Evolutionary conservation across 2,329 filamentous ascomycete species (phyloP).

Genomic region (Fusarium sp.): DNA sequence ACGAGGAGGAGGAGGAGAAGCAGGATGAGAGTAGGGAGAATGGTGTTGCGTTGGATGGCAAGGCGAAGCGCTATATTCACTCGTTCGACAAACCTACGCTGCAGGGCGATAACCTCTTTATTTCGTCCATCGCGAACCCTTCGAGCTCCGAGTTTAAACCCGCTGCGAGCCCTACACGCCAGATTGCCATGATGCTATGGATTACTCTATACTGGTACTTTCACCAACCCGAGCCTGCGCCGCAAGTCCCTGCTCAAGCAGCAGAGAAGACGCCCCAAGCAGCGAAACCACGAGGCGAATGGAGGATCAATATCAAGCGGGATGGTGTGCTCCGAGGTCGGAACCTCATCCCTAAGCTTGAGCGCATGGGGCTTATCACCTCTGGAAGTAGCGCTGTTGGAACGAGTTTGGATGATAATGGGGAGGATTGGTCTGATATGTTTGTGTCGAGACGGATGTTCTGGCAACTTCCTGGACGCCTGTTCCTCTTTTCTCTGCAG

Average conservation of each 20-base stretch:
- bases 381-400: slow-evolving; percentile 82
- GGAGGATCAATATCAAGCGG: slow-evolving; percentile 84
- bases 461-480: slow-evolving; percentile 89
- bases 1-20: slow-evolving; percentile 39
- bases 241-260: slow-evolving; percentile 69
- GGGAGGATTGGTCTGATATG: slow-evolving; percentile 79
- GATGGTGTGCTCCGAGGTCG: slow-evolving; percentile 89
- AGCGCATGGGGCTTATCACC: slow-evolving; percentile 89
- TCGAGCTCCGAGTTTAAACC: slow-evolving; percentile 83
- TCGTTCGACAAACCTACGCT: slow-evolving; percentile 78
- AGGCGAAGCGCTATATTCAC: slow-evolving; percentile 39
- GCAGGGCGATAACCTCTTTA: slow-evolving; percentile 84
- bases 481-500: slow-evolving; percentile 88
- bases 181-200: slow-evolving; percentile 98
- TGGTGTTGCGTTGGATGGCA: slow-evolving; percentile 30
- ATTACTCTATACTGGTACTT: slow-evolving; percentile 97
- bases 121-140: slow-evolving; percentile 90
- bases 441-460: slow-evolving; percentile 85
- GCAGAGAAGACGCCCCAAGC: slow-evolving; percentile 73
- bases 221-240: slow-evolving; percentile 80
- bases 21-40: slow-evolving; percentile 32
- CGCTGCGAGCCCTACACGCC: slow-evolving; percentile 81
- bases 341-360: slow-evolving; percentile 88
- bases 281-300: slow-evolving; percentile 84
- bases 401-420: slow-evolving; percentile 67